Percentiles rank a stretch among this genome's conserved stretches.
Evolutionary conservation across 768 basidiomycete genomes (phyloP).

Genomic region (Lepiota brunneoincarnata): DNA sequence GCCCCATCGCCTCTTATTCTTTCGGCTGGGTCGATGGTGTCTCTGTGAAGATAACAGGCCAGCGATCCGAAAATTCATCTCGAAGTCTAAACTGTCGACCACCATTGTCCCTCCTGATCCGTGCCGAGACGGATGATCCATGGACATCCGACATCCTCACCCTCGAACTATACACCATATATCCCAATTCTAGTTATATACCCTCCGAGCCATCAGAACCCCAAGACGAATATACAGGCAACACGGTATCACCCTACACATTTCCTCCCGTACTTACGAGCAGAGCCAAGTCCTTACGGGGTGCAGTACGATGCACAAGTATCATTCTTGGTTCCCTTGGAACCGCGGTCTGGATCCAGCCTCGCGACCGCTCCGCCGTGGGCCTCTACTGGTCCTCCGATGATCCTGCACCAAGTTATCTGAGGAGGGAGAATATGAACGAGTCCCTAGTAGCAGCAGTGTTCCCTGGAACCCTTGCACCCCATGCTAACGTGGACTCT

Average conservation of each 20-base stretch:
- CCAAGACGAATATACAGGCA: background rate
- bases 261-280: slow-evolving; percentile 47
- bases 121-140: slow-evolving; percentile 58
- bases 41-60: slow-evolving; percentile 28
- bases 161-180: slow-evolving; percentile 52
- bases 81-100: background rate
- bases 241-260: slow-evolving; percentile 25
- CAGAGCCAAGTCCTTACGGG: slow-evolving; percentile 39
- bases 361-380: slow-evolving; percentile 39
- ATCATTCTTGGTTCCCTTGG: slow-evolving; percentile 53
- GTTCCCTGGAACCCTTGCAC: slow-evolving; percentile 46
- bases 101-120: slow-evolving; percentile 48
- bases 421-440: slow-evolving; percentile 12
- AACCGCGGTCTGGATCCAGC: slow-evolving; percentile 64
- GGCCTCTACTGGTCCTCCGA: slow-evolving; percentile 30
- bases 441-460: slow-evolving; percentile 47
- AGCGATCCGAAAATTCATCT: background rate
- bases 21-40: slow-evolving; percentile 72
- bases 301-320: slow-evolving; percentile 51
- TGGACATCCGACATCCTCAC: slow-evolving; percentile 49
- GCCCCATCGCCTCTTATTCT: slow-evolving; percentile 41
- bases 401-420: slow-evolving; percentile 8
- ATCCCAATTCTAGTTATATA: slow-evolving; percentile 30
- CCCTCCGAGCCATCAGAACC: background rate
- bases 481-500: background rate